Percentiles rank a stretch among this genome's conserved stretches.
phyloP scores from a whole-genome alignment of 345 rosid species.

The Clausena lansium region DNA sequence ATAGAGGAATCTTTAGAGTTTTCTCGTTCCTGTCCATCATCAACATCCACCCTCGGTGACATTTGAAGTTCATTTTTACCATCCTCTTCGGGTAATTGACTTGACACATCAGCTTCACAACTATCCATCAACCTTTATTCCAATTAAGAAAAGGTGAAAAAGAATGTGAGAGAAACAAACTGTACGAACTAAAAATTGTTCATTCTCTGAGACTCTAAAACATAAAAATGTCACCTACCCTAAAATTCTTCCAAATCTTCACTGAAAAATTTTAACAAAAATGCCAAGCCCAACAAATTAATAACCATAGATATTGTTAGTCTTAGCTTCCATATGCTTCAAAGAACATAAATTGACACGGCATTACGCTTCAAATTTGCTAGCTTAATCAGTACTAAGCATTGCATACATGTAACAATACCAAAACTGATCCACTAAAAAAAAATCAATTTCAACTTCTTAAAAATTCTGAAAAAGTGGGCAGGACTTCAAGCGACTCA shows the following conservation, averaged over 20 bases:
- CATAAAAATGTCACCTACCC: background rate
- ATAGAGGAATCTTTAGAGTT: background rate
- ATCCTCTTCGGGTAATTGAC: background rate
- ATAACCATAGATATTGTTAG: background rate
- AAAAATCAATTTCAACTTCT: background rate
- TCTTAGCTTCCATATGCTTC: background rate
- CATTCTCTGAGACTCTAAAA: background rate
- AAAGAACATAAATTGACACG: background rate
- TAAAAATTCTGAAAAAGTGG: background rate
- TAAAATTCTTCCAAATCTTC: background rate
- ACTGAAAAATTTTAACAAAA: background rate
- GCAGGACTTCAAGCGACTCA: background rate
- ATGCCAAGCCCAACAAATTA: background rate
- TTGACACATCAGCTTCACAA: constrained; percentile 16
- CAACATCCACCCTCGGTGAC: background rate
- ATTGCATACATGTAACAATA: background rate
- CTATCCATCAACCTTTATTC: constrained; percentile 23
- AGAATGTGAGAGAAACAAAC: background rate
- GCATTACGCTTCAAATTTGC: background rate
- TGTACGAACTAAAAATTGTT: background rate
- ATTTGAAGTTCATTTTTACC: constrained; percentile 2
- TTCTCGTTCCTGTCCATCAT: constrained; percentile 8
- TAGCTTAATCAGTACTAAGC: background rate
- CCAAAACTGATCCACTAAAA: background rate
- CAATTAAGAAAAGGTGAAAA: background rate